phyloP scores from a whole-genome alignment of 768 basidiomycete genomes.

The Trametes maxima region DNA sequence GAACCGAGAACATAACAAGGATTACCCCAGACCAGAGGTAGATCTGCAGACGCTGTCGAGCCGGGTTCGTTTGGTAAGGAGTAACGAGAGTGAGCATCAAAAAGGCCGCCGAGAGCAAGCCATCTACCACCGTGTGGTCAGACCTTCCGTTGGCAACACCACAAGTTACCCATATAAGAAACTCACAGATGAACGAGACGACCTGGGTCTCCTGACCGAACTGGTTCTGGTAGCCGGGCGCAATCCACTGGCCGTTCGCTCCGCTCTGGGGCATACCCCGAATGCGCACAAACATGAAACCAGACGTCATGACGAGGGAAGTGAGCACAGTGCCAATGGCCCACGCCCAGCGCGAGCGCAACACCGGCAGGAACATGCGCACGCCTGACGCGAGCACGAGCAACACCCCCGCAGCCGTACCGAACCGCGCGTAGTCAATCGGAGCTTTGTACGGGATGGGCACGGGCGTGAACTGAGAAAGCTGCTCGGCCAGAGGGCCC shows the following conservation, averaged over 20 bases:
- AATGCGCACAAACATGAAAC: conserved; percentile 97
- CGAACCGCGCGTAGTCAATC: conserved; percentile 66
- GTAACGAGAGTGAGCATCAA: conserved; percentile 79
- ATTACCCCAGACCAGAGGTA: conserved; percentile 88
- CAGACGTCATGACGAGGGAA: conserved; percentile 84
- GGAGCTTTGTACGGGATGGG: conserved; percentile 84
- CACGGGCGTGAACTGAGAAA: conserved; percentile 74
- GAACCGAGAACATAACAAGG: conserved; percentile 82
- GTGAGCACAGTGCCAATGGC: conserved; percentile 60
- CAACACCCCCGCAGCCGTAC: conserved; percentile 46
- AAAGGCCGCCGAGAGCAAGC: conserved; percentile 75
- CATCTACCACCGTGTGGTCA: conserved; percentile 58
- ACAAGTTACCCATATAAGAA: neutral
- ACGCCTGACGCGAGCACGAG: conserved; percentile 53
- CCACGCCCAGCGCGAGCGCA: conserved; percentile 80
- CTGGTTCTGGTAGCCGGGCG: conserved; percentile 86
- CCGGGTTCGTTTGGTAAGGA: conserved; percentile 72
- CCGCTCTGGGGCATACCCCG: conserved; percentile 73
- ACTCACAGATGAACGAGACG: conserved; percentile 82
- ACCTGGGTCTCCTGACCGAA: conserved; percentile 93
- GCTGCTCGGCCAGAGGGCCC: conserved; percentile 70
- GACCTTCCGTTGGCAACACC: neutral
- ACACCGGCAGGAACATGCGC: conserved; percentile 63
- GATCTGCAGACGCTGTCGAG: conserved; percentile 80
- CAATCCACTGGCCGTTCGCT: conserved; percentile 76